Evolutionary conservation across 2,329 filamentous ascomycete species (phyloP), one percentile per base, ranked within the genome.

Genomic region (Phialocephala sp.): DNA sequence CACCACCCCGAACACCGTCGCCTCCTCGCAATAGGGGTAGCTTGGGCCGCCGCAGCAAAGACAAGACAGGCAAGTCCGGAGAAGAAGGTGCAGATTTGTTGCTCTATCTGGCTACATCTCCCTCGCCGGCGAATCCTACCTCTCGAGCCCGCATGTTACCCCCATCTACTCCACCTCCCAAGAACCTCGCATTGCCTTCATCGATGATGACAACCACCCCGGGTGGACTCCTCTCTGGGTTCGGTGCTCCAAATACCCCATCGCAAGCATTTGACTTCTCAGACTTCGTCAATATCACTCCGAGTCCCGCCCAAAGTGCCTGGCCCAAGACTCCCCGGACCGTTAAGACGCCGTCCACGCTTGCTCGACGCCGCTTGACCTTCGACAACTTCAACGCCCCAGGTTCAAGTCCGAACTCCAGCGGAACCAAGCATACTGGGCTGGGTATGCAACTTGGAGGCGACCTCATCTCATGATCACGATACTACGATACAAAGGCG

Each of bases 271-370:
- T 98, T 79, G 96, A 98, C 80, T 97, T 98, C 80, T 88, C 93
- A 60, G 95, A 99, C 76, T 99, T 97, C 79, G 90, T 98, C 76
- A 97, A 98, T 79, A 94, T 98, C 77, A 97, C 95, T 8, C 95
- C 95, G 0, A 97, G 93, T 75, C 95, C 95, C 22, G 95, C 93
- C 32, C 95, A 97, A 80, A 92, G 89, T 72, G 86, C 89, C 11
- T 97, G 93, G 91, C 66, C 67, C 4, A 72, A 73, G 62, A 77
- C 74, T 32, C 74, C 75, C 18, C 60, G 72, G 27, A 71, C 71
- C 4, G 58, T 68, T 52, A 75, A 74, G 56, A 76, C 74, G 8
- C 73, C 74, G 6, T 62, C 71, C 14, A 71, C 72, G 5, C 68
- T 75, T 3, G 66, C 67, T 36, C 68, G 74, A 52, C 63, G 72